Evolutionary conservation across 345 rosid genomes (phyloP).

Genomic region (Isatis tinctoria): DNA sequence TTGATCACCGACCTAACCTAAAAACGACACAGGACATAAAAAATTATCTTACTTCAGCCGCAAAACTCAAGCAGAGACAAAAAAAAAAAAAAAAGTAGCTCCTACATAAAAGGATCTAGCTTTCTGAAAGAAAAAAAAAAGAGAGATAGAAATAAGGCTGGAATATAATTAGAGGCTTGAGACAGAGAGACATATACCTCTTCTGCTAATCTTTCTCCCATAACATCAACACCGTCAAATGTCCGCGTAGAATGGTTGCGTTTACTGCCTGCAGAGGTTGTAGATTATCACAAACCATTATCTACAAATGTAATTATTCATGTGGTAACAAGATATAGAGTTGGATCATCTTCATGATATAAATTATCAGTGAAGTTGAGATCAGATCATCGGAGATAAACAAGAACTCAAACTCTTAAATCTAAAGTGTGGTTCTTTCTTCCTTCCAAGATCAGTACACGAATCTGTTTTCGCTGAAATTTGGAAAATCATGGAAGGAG

Average conservation of each 20-base stretch:
- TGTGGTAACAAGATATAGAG: slow-evolving; percentile 6
- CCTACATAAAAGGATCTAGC: not conserved
- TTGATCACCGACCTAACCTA: slow-evolving; percentile 65
- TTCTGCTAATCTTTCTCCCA: slow-evolving; percentile 84
- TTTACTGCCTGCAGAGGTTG: slow-evolving; percentile 59
- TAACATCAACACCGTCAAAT: slow-evolving; percentile 81
- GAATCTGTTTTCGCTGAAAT: not conserved
- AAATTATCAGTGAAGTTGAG: not conserved
- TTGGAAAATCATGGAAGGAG: not conserved
- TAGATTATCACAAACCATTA: not conserved
- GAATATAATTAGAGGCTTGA: too few species aligned
- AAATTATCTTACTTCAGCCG: not conserved
- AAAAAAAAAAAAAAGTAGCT: slow-evolving; percentile 7
- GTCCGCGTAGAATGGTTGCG: slow-evolving; percentile 53
- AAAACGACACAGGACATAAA: slow-evolving; percentile 34
- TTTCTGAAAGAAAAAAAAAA: too few species aligned
- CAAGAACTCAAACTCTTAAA: not conserved
- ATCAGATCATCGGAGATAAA: not conserved
- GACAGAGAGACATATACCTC: slow-evolving; percentile 45
- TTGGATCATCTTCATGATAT: not conserved
- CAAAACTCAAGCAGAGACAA: slow-evolving; percentile 12
- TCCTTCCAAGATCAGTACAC: not conserved
- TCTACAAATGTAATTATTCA: not conserved
- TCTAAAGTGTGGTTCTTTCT: not conserved
- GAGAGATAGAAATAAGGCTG: too few species aligned